phyloP scores from a whole-genome alignment of 2,329 filamentous ascomycete species.

The Periglandula ipomoeae region DNA sequence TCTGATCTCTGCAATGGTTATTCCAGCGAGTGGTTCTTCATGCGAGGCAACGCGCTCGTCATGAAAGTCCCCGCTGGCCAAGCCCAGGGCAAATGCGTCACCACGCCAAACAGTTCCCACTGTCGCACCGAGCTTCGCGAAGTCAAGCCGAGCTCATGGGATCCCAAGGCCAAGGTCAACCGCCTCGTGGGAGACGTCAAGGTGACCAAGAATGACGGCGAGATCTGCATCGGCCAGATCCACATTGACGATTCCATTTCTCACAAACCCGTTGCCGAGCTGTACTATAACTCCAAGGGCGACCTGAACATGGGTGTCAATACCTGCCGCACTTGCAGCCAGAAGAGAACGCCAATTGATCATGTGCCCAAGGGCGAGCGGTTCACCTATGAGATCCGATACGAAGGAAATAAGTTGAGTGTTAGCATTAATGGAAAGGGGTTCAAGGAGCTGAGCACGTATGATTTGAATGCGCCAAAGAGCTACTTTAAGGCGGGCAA shows the following conservation, averaged over 20 bases:
- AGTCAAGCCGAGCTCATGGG: slow-evolving; percentile 17
- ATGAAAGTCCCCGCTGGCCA: slow-evolving; percentile 1
- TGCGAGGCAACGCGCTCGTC: not conserved
- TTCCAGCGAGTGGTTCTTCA: slow-evolving; percentile 2
- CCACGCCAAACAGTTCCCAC: slow-evolving; percentile 29
- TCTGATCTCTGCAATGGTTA: slow-evolving; percentile 1
- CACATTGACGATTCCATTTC: slow-evolving; percentile 27
- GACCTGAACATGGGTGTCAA: slow-evolving; percentile 29
- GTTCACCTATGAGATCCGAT: no score
- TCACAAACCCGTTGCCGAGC: slow-evolving; percentile 29
- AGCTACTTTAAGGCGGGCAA: no score
- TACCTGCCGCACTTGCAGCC: no score
- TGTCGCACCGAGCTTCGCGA: slow-evolving; percentile 34
- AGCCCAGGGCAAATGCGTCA: slow-evolving; percentile 1
- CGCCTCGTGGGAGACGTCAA: slow-evolving; percentile 13
- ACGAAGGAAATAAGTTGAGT: no score
- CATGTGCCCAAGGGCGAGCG: no score
- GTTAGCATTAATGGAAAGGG: no score
- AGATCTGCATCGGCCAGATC: slow-evolving; percentile 30
- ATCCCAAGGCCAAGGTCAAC: slow-evolving; percentile 4
- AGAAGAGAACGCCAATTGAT: no score
- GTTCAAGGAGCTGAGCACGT: no score
- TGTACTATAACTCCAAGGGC: slow-evolving; percentile 27
- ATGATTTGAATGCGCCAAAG: no score
- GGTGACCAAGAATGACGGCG: slow-evolving; percentile 24